These are phyloP conservation scores for Cornus kousa DNA, from an alignment of 148 eudicot species.

Conservation along the genomic window DNA sequence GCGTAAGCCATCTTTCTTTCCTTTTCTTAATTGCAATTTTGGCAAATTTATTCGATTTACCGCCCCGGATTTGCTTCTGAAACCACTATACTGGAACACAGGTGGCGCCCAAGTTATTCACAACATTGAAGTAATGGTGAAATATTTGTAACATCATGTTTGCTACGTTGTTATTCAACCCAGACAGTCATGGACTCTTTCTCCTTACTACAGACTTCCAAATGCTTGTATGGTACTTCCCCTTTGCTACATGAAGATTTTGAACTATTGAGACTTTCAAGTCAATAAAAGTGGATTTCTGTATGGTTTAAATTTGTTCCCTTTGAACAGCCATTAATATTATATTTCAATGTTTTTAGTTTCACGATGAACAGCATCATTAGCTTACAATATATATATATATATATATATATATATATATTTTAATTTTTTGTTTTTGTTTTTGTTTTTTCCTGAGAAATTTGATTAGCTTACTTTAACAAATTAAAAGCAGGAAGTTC, in stretches of 20 bases:
- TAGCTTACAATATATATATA: no score
- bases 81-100: constrained; percentile 1
- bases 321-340: no score
- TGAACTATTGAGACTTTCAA: neutral
- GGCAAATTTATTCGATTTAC: neutral
- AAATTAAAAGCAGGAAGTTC: no score
- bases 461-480: no score
- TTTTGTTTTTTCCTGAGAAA: no score
- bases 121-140: constrained; percentile 9
- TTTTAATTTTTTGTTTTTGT: no score
- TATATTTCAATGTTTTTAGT: no score
- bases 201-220: no score
- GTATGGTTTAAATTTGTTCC: no score
- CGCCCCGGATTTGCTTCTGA: neutral
- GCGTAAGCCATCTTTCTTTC: constrained; percentile 27
- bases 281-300: constrained; percentile 1
- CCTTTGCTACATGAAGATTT: neutral
- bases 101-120: constrained; percentile 23
- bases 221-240: neutral
- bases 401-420: no score
- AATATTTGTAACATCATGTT: neutral
- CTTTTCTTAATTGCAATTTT: neutral
- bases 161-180: constrained; percentile 13
- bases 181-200: neutral
- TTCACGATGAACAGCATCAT: no score